Conservation (phyloP, 495 filamentous ascomycete species). For the Cenococcum geophilum region DNA sequence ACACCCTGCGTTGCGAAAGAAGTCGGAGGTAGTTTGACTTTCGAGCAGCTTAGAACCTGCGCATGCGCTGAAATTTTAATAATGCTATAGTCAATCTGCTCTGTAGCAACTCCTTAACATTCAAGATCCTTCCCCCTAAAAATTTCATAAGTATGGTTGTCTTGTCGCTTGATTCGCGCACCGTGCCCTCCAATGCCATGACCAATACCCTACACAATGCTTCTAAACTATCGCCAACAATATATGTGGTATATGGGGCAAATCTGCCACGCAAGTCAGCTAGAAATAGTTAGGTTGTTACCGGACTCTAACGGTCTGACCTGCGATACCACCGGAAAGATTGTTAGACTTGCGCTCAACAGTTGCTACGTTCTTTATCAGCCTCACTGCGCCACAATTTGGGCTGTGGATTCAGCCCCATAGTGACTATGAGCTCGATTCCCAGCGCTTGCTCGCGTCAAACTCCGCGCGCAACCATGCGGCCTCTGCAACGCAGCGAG, state of each 20-base stretch:
- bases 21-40: conserved; percentile 2
- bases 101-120: background rate
- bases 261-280: background rate
- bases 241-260: background rate
- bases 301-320: no score
- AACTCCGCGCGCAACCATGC: background rate
- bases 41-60: conserved; percentile 2
- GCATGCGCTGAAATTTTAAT: background rate
- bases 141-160: conserved; percentile 2
- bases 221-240: background rate
- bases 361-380: no score
- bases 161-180: conserved; percentile 5
- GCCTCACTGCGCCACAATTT: background rate
- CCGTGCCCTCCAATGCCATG: background rate
- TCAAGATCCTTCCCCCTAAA: conserved; percentile 1
- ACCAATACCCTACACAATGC: background rate
- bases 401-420: background rate
- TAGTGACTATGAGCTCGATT: background rate
- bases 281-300: background rate
- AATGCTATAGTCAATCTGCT: background rate
- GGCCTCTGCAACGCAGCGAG: no score
- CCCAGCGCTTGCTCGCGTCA: background rate
- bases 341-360: conserved; percentile 4
- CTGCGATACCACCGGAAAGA: no score
- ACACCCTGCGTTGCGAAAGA: background rate